These are phyloP conservation scores for Pinguiococcus pyrenoidosus DNA, from an alignment of 108 stramenopile species.

Conservation along the genomic window DNA sequence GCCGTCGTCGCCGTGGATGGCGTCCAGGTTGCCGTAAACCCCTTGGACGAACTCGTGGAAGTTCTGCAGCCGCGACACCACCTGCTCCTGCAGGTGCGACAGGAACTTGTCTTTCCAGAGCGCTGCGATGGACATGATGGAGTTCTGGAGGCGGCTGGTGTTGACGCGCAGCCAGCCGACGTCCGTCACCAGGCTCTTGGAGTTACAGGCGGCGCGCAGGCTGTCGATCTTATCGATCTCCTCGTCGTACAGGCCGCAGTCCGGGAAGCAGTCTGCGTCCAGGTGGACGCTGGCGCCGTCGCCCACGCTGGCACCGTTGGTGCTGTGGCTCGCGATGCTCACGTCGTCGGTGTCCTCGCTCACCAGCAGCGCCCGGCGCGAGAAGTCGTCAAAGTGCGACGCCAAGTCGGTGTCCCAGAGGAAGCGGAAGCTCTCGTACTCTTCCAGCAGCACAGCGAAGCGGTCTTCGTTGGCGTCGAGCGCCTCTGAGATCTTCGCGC, in stretches of 20 bases:
- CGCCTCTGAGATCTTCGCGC: conserved; percentile 50
- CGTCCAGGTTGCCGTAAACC: conserved; percentile 43
- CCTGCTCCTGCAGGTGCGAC: conserved; percentile 36
- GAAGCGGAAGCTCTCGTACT: conserved; percentile 51
- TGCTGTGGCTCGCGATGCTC: no score
- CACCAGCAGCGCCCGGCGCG: no score
- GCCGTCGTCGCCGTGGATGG: conserved; percentile 36
- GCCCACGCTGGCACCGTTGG: no score
- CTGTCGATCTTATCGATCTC: conserved; percentile 54
- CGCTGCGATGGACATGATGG: conserved; percentile 45
- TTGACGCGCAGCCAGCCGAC: conserved; percentile 71
- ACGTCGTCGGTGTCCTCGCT: no score
- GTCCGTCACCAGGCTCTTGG: conserved; percentile 43
- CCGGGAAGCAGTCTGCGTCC: no score
- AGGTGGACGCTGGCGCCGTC: no score
- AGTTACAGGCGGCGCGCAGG: conserved; percentile 37
- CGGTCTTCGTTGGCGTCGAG: conserved; percentile 43
- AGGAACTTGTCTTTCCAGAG: conserved; percentile 62
- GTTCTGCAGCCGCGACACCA: no score
- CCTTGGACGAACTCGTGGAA: conserved; percentile 51
- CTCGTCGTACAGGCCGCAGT: conserved; percentile 61
- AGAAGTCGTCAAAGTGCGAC: no score
- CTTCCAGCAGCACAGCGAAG: conserved; percentile 44
- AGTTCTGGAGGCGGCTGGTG: conserved; percentile 55
- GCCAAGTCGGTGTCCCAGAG: conserved; percentile 64